Percentiles rank a stretch among this genome's conserved stretches.
Conservation (phyloP, 768 basidiomycete genomes). For the Panellus pusillus region DNA sequence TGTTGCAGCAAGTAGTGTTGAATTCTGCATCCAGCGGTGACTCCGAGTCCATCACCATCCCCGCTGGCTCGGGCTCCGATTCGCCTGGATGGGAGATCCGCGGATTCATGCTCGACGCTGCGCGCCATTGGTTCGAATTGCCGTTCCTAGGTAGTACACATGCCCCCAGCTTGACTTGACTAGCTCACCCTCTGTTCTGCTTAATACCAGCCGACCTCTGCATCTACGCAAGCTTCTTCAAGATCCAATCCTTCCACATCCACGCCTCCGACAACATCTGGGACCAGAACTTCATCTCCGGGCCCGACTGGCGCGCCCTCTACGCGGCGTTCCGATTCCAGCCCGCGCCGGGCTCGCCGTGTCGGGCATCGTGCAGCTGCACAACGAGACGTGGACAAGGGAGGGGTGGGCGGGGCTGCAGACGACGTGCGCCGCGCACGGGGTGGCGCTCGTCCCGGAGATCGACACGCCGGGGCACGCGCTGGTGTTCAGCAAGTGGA, state of each 20-base stretch:
- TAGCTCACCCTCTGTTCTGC: neutral
- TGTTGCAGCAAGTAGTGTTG: slow-evolving; percentile 40
- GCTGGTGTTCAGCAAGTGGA: slow-evolving; percentile 46
- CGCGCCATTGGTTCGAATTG: slow-evolving; percentile 44
- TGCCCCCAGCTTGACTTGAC: neutral
- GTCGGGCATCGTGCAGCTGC: slow-evolving; percentile 34
- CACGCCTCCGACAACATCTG: slow-evolving; percentile 46
- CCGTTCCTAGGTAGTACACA: slow-evolving; percentile 33
- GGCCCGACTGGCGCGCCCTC: slow-evolving; percentile 38
- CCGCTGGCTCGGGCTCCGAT: slow-evolving; percentile 37
- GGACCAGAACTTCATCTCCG: slow-evolving; percentile 38
- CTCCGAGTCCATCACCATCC: slow-evolving; percentile 26
- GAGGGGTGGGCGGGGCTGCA: slow-evolving; percentile 34
- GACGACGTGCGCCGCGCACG: slow-evolving; percentile 35
- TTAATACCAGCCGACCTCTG: slow-evolving; percentile 38
- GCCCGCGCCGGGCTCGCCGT: slow-evolving; percentile 34
- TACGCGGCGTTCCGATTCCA: slow-evolving; percentile 45
- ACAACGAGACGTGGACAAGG: slow-evolving; percentile 42
- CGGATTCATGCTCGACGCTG: slow-evolving; percentile 47
- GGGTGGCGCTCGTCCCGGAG: slow-evolving; percentile 42
- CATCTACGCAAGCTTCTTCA: slow-evolving; percentile 46
- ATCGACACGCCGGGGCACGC: slow-evolving; percentile 47
- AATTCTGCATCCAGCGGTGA: slow-evolving; percentile 15
- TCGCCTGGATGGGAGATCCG: slow-evolving; percentile 45
- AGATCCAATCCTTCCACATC: slow-evolving; percentile 43